Percentiles rank a stretch among this genome's conserved stretches.
These are phyloP conservation scores for Suillus subluteus DNA, from an alignment of 768 basidiomycete species.

Conservation along the genomic window DNA sequence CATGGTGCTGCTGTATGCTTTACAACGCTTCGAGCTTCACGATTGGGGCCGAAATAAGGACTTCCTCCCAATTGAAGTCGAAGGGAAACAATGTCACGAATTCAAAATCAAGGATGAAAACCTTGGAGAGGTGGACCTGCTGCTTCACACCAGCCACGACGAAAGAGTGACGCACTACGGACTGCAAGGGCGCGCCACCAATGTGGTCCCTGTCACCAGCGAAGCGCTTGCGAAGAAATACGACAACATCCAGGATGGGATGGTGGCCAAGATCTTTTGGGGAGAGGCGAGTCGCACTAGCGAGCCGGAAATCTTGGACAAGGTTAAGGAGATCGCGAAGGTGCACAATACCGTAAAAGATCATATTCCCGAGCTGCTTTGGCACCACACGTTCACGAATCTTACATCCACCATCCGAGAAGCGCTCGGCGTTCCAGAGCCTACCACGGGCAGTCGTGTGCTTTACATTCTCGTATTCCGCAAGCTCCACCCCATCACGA, in stretches of 20 bases:
- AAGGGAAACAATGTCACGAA: neutral
- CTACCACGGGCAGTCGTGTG: neutral
- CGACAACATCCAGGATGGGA: neutral
- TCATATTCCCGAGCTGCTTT: neutral
- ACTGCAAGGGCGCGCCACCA: neutral
- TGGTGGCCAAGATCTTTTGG: neutral
- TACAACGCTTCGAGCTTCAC: too few relatives aligned
- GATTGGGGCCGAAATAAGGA: too few relatives aligned
- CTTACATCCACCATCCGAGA: neutral
- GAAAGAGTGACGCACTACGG: slow-evolving; percentile 1
- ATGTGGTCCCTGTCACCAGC: neutral
- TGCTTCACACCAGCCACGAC: neutral
- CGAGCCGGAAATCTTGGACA: neutral
- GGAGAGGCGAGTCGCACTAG: neutral
- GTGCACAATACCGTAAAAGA: neutral
- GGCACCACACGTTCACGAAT: neutral
- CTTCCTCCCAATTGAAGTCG: too few relatives aligned
- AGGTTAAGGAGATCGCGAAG: neutral
- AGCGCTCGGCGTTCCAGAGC: neutral
- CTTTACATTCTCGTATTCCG: slow-evolving; percentile 2
- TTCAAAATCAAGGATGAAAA: neutral
- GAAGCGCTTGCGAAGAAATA: neutral
- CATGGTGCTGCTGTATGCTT: too few relatives aligned
- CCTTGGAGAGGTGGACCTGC: neutral
- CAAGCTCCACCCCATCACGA: neutral